Conservation (phyloP, 805 yeast species). For the Candida anglica region DNA sequence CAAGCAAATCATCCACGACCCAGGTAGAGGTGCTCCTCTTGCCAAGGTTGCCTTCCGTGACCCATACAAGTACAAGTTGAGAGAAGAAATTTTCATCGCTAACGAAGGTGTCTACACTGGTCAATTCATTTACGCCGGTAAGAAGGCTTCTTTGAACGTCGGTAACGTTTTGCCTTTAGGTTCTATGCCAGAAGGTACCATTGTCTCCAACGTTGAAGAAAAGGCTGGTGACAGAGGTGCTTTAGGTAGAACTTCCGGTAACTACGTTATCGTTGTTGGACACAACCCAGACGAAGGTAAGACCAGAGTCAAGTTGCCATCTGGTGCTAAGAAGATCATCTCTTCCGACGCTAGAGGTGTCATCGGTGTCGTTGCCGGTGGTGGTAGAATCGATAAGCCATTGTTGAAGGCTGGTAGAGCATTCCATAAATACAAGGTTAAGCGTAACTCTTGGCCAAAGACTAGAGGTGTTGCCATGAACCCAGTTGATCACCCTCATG, state of each 20-base stretch:
- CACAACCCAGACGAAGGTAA: constrained; percentile 99
- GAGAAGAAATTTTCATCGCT: constrained; percentile 98
- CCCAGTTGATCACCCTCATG: constrained; percentile 99
- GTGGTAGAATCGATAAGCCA: constrained; percentile 99
- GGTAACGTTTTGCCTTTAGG: constrained; percentile 98
- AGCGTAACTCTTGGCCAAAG: constrained; percentile 99
- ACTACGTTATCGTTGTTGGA: constrained; percentile 97
- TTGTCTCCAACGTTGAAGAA: constrained; percentile 97
- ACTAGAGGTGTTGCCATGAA: constrained; percentile 99
- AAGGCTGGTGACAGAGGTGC: constrained; percentile 99
- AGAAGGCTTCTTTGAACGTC: constrained; percentile 93
- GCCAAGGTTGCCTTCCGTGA: constrained; percentile 99
- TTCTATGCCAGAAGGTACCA: constrained; percentile 98
- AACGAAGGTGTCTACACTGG: constrained; percentile 99
- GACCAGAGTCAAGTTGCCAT: constrained; percentile 99
- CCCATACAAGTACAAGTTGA: constrained; percentile 97
- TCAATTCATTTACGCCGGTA: constrained; percentile 98
- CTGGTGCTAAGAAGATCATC: constrained; percentile 97
- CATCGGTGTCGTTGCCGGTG: constrained; percentile 99
- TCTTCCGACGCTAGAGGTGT: constrained; percentile 98
- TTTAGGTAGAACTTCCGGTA: constrained; percentile 98
- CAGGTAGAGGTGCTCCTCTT: constrained; percentile 99
- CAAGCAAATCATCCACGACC: constrained; percentile 97
- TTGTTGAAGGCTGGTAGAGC: constrained; percentile 99
- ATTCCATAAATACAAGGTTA: constrained; percentile 98